Percentiles rank a stretch among this genome's conserved stretches.
These are phyloP conservation scores for Fusarium duplospermum DNA, from an alignment of 2,329 filamentous ascomycete species.

Conservation along the genomic window DNA sequence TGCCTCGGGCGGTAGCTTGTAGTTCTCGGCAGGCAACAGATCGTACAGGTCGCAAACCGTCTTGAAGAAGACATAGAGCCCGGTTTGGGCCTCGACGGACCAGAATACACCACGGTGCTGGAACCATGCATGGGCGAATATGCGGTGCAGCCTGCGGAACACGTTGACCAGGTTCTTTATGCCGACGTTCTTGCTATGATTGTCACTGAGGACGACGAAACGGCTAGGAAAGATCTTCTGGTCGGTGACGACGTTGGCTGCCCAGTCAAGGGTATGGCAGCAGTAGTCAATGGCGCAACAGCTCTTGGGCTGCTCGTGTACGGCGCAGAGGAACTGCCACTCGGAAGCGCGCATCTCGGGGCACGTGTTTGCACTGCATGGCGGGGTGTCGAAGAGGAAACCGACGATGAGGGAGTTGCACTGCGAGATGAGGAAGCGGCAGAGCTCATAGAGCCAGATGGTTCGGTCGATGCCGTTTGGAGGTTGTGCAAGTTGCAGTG, in stretches of 20 bases:
- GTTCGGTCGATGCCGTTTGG: constrained; percentile 86
- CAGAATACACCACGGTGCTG: constrained; percentile 96
- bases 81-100: constrained; percentile 90
- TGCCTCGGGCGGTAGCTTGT: constrained; percentile 93
- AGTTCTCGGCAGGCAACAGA: constrained; percentile 91
- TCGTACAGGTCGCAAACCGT: constrained; percentile 94
- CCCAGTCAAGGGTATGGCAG: constrained; percentile 98
- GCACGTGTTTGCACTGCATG: constrained; percentile 89
- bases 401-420: constrained; percentile 93
- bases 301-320: constrained; percentile 95
- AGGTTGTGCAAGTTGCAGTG: constrained; percentile 80
- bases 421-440: constrained; percentile 93
- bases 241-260: constrained; percentile 91
- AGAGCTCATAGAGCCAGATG: constrained; percentile 98
- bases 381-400: constrained; percentile 89
- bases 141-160: constrained; percentile 91
- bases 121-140: constrained; percentile 99
- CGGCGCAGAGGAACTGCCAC: constrained; percentile 98
- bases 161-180: constrained; percentile 92
- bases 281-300: constrained; percentile 99
- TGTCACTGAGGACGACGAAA: constrained; percentile 68
- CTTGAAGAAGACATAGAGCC: constrained; percentile 96
- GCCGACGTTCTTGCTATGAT: constrained; percentile 71
- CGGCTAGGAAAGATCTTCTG: constrained; percentile 95
- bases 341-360: constrained; percentile 98